phyloP scores from a whole-genome alignment of 116 monocot genomes.

The Cymodocea nodosa region DNA sequence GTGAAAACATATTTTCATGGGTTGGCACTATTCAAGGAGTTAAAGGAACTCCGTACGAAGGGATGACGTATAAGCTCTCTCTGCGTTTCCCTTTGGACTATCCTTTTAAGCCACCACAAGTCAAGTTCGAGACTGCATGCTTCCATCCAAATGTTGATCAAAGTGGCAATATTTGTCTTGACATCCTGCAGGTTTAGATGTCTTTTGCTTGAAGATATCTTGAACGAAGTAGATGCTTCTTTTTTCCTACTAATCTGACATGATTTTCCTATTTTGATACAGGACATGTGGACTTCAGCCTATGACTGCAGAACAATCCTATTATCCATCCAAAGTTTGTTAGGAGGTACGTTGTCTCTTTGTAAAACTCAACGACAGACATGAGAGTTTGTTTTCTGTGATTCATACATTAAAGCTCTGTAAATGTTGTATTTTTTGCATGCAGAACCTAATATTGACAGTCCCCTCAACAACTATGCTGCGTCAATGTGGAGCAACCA shows the following conservation, averaged over 20 bases:
- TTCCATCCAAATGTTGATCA: slow-evolving; percentile 80
- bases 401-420: neutral
- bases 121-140: slow-evolving; percentile 74
- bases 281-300: slow-evolving; percentile 88
- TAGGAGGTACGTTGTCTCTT: slow-evolving; percentile 43
- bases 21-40: slow-evolving; percentile 60
- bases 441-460: slow-evolving; percentile 65
- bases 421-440: neutral
- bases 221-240: neutral
- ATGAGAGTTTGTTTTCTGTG: neutral
- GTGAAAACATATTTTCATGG: slow-evolving; percentile 74
- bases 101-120: slow-evolving; percentile 68
- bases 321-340: slow-evolving; percentile 71
- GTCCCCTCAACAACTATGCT: slow-evolving; percentile 65
- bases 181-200: slow-evolving; percentile 58
- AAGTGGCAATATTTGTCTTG: slow-evolving; percentile 66
- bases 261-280: neutral
- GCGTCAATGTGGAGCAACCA: slow-evolving; percentile 60
- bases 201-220: neutral
- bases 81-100: slow-evolving; percentile 57
- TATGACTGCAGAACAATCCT: slow-evolving; percentile 68
- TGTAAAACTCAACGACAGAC: neutral
- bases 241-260: neutral
- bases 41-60: slow-evolving; percentile 62
- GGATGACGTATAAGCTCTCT: slow-evolving; percentile 64